A percentile compares a stretch with the other conserved stretches of the same genome.
phyloP scores from a whole-genome alignment of 176 grass and related monocot species.

The Musa schizocarpa region DNA sequence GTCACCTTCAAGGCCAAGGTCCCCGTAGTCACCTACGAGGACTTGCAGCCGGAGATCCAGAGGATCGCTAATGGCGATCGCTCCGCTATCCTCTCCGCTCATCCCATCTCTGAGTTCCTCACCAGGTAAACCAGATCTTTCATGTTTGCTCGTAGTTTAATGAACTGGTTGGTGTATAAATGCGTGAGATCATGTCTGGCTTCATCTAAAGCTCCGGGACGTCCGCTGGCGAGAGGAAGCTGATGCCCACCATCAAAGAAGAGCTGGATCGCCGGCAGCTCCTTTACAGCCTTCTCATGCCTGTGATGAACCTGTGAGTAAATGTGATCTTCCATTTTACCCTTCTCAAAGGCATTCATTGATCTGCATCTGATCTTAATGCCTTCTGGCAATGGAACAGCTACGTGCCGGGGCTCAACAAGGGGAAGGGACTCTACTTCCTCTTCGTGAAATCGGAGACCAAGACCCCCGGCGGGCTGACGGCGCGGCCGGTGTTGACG shows the following conservation, averaged over 20 bases:
- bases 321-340: too few species aligned
- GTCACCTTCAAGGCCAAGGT: neutral
- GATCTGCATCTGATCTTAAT: too few species aligned
- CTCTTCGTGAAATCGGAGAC: slow-evolving; percentile 95
- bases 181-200: neutral
- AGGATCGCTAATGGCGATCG: too few species aligned
- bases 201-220: slow-evolving; percentile 32
- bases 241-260: slow-evolving; percentile 34
- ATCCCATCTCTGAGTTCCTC: slow-evolving; percentile 32
- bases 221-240: slow-evolving; percentile 23
- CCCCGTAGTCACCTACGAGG: too few species aligned
- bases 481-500: slow-evolving; percentile 81
- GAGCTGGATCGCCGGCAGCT: slow-evolving; percentile 39
- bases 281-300: slow-evolving; percentile 44
- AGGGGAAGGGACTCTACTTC: slow-evolving; percentile 90
- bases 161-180: neutral
- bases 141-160: neutral
- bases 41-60: too few species aligned
- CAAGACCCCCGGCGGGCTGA: slow-evolving; percentile 68
- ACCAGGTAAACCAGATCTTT: slow-evolving; percentile 19
- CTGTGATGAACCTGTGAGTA: slow-evolving; percentile 38
- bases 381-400: slow-evolving; percentile 24
- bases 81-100: too few species aligned
- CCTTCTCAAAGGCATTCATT: too few species aligned
- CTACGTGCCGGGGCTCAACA: slow-evolving; percentile 68